phyloP scores from a whole-genome alignment of 2,329 filamentous ascomycete species.

The Xylariales sp. region DNA sequence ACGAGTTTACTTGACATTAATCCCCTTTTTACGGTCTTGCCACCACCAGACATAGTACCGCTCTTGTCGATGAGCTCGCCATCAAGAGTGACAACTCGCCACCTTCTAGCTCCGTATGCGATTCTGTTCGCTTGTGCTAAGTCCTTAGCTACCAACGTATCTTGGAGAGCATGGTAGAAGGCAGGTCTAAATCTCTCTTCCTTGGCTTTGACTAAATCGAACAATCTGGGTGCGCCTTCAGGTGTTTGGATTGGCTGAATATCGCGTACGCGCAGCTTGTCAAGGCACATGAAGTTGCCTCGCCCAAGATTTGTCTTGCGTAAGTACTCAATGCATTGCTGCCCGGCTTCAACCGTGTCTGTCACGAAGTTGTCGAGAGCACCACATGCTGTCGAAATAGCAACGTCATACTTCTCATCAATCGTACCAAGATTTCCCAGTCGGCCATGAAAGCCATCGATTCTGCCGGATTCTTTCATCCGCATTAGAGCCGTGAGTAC shows the following conservation, averaged over 20 bases:
- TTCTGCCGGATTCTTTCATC: constrained; percentile 93
- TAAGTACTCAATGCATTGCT: constrained; percentile 97
- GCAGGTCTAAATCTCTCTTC: constrained; percentile 87
- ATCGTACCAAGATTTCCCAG: constrained; percentile 95
- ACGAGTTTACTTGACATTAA: constrained; percentile 97
- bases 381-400: constrained; percentile 96
- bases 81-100: constrained; percentile 95
- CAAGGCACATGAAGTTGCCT: constrained; percentile 95
- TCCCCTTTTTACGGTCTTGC: constrained; percentile 87
- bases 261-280: constrained; percentile 84
- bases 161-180: constrained; percentile 95
- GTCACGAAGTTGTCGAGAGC: constrained; percentile 96
- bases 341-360: constrained; percentile 93
- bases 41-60: constrained; percentile 98
- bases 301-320: constrained; percentile 97
- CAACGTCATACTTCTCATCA: constrained; percentile 92
- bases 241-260: constrained; percentile 86
- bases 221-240: constrained; percentile 90
- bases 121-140: constrained; percentile 97
- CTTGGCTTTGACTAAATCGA: constrained; percentile 91
- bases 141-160: constrained; percentile 92
- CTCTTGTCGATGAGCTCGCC: constrained; percentile 98
- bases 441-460: constrained; percentile 95
- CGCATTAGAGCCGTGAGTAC: constrained; percentile 93
- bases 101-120: constrained; percentile 91